phyloP scores from a whole-genome alignment of 306 rosid species.

The Cicer yamashitae region DNA sequence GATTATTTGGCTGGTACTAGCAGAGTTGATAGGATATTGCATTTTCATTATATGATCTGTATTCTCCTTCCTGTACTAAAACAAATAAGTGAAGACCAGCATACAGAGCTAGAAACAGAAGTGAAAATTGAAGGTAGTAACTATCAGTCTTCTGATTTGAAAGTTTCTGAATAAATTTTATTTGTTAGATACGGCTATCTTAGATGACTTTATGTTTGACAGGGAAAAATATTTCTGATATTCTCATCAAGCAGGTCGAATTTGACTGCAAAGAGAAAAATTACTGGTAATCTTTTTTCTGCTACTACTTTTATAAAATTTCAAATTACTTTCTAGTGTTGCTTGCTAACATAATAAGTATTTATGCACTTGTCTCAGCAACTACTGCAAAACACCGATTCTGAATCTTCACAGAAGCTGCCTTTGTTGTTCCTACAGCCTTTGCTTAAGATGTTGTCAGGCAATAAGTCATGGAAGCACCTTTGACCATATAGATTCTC shows the following conservation, averaged over 20 bases:
- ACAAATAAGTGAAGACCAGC: conserved; percentile 73
- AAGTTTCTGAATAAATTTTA: conserved; percentile 38
- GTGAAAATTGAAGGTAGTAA: conserved; percentile 67
- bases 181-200: neutral
- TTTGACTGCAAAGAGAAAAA: conserved; percentile 55
- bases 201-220: conserved; percentile 42
- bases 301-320: conserved; percentile 33
- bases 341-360: conserved; percentile 40
- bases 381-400: conserved; percentile 69
- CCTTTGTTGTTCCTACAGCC: conserved; percentile 81
- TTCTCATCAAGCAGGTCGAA: conserved; percentile 75
- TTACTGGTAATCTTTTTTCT: conserved; percentile 60
- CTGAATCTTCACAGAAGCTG: conserved; percentile 95
- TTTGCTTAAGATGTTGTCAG: conserved; percentile 80
- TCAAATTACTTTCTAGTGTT: conserved; percentile 39
- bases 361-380: conserved; percentile 66
- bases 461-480: conserved; percentile 56
- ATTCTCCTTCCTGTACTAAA: conserved; percentile 89
- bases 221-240: conserved; percentile 72
- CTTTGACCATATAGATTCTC: conserved; percentile 49
- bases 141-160: conserved; percentile 31
- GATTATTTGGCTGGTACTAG: conserved; percentile 62
- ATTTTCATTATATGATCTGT: conserved; percentile 82
- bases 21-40: conserved; percentile 73
- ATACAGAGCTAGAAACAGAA: conserved; percentile 71